Base-by-base conservation (phyloP, 192 early-diverging fungal species). In the Mortierella alpina region DNA sequence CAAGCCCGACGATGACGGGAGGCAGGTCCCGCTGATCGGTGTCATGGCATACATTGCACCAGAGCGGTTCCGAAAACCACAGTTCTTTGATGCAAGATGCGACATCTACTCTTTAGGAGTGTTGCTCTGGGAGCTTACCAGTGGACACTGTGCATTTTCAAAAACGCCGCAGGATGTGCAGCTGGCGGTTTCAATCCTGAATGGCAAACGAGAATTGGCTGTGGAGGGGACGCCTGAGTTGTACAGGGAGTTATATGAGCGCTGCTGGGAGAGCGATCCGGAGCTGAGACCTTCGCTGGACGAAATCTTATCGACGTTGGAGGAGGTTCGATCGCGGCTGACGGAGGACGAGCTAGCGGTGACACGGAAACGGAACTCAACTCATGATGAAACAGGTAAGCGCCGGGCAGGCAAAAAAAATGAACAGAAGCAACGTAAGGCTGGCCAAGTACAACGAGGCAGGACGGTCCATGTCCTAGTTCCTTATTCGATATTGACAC, bases 41-140 rank as follows among this genome's bases (percentile, higher is more conserved):
- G 77, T 80, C 14, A 80, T 80, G 77, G 70, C 77, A 4, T 72
- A 80, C 23, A 80, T 80, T 54, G 77, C 77, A 18, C 77, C 77
- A 22, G 77, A 80, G 48, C 58, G 77, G 46, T 80, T 80, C 77
- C 40, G 70, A n/a, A 72, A 80, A 42, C 77, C 77, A 7, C 58
- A 70, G 0, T 63, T 51, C 15, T 80, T 80, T 44, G 80, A 85
- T 59, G 76, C 70, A 4, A 51, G 59, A n/a, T 85, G 79, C 22
- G 84, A 85, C 51, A 73, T 85, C 47, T 85, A 85, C 47, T 82
- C 79, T n/a, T 55, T 85, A 13, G 84, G 84, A 14, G 84, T 85
- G 8, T 44, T 85, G 31, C 62, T 85, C 23, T 85, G 84, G 84
- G 84, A 85, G 57, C 46, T 85, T 51, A 82, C 84, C 15, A 74